These are phyloP conservation scores for Wallacemonas rigidus DNA, from an alignment of 208 protist genomes.

Conservation along the genomic window DNA sequence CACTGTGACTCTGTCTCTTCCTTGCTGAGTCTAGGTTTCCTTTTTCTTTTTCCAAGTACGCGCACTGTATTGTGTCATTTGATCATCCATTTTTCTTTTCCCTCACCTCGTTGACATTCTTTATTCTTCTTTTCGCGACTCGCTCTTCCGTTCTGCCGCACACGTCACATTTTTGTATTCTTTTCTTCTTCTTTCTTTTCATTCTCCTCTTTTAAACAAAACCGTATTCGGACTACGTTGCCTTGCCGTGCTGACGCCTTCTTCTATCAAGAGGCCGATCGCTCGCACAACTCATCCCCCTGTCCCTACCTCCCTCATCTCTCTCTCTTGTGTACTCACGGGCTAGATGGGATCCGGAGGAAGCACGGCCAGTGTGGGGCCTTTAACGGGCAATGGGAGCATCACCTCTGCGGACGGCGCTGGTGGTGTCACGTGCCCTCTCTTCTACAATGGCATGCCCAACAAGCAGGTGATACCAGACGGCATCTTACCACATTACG, in stretches of 20 bases:
- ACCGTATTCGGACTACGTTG: too few relatives aligned
- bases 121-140: conserved; percentile 6
- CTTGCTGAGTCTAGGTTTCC: too few relatives aligned
- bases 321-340: too few relatives aligned
- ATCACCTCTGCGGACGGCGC: neutral
- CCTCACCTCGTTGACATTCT: neutral
- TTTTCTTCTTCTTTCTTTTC: conserved; percentile 7
- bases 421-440: conserved; percentile 17
- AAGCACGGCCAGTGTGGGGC: neutral
- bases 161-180: neutral
- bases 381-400: neutral
- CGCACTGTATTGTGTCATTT: too few relatives aligned
- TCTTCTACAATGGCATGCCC: conserved; percentile 39
- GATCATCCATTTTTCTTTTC: neutral
- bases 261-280: too few relatives aligned
- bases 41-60: too few relatives aligned
- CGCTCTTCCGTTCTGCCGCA: neutral
- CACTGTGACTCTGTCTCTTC: too few relatives aligned
- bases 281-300: too few relatives aligned
- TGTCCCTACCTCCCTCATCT: too few relatives aligned
- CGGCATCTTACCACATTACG: conserved; percentile 20
- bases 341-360: neutral
- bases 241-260: too few relatives aligned
- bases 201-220: neutral
- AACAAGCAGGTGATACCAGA: conserved; percentile 24